phyloP scores from a whole-genome alignment of 495 filamentous ascomycete genomes.

The Thozetella sp. region DNA sequence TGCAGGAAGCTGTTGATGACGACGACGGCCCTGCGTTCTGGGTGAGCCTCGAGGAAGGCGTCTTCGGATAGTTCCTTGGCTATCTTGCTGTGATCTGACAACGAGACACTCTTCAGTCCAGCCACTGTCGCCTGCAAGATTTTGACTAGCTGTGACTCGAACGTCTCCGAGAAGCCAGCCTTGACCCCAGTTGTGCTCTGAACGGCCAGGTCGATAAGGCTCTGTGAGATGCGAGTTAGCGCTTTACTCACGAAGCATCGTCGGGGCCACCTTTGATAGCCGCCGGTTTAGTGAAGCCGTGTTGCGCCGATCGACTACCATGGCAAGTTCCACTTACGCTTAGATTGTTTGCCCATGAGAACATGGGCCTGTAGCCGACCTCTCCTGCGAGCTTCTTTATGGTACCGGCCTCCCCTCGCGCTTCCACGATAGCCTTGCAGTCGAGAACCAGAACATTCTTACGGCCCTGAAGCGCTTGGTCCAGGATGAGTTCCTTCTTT shows the following conservation, averaged over 20 bases:
- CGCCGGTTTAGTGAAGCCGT: neutral
- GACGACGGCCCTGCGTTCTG: slow-evolving; percentile 80
- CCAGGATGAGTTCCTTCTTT: slow-evolving; percentile 83
- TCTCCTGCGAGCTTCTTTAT: slow-evolving; percentile 79
- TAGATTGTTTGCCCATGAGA: slow-evolving; percentile 94
- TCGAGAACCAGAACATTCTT: slow-evolving; percentile 86
- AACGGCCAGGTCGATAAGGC: slow-evolving; percentile 86
- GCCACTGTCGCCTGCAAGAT: slow-evolving; percentile 85
- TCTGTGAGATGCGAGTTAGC: slow-evolving; percentile 25
- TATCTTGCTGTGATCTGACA: slow-evolving; percentile 66
- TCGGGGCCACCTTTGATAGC: neutral
- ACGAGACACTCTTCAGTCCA: slow-evolving; percentile 76
- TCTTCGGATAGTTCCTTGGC: slow-evolving; percentile 75
- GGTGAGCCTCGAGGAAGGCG: slow-evolving; percentile 89
- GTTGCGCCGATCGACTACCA: neutral
- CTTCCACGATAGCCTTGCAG: slow-evolving; percentile 92
- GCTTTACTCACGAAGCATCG: too few species aligned
- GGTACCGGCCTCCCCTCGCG: slow-evolving; percentile 84
- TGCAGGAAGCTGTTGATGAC: slow-evolving; percentile 95
- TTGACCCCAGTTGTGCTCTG: slow-evolving; percentile 94
- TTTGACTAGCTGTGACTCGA: slow-evolving; percentile 89
- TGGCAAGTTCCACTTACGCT: slow-evolving; percentile 37
- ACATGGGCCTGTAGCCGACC: slow-evolving; percentile 92
- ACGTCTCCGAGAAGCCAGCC: slow-evolving; percentile 91
- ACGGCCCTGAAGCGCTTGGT: slow-evolving; percentile 77